phyloP scores from a whole-genome alignment of 495 filamentous ascomycete genomes.

The Neurospora sp. region DNA sequence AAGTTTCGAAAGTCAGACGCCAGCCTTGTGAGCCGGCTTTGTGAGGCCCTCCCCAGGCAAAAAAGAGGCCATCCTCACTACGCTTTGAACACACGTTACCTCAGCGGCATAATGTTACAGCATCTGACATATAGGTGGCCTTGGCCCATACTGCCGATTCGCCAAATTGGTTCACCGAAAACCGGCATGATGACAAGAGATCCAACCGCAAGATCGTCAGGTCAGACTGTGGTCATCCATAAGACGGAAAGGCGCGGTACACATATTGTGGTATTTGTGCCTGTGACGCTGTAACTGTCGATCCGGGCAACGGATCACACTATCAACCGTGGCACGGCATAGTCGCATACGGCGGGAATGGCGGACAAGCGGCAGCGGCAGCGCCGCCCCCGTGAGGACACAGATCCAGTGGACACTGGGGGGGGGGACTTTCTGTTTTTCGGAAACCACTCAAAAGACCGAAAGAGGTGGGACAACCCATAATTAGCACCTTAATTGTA shows the following conservation, averaged over 20 bases:
- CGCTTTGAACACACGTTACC: background rate
- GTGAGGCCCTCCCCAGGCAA: background rate
- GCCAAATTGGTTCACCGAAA: background rate
- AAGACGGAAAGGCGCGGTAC: background rate
- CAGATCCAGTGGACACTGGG: background rate
- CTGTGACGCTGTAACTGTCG: background rate
- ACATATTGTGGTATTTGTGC: background rate
- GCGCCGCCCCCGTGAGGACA: background rate
- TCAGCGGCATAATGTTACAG: background rate
- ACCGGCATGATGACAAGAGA: background rate
- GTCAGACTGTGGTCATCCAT: background rate
- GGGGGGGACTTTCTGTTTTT: background rate
- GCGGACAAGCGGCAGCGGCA: background rate
- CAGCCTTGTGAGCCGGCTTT: background rate
- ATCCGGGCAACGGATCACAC: background rate
- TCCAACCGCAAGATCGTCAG: background rate
- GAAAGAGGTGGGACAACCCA: background rate
- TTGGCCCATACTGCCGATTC: background rate
- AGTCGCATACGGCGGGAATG: background rate
- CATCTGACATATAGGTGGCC: background rate
- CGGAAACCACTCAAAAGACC: background rate
- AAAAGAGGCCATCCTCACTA: background rate
- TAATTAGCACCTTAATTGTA: background rate
- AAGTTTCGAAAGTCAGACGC: background rate
- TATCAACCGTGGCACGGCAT: background rate